Evolutionary conservation across 177 flowering plant genomes (phyloP).

Genomic region (Vitis hybrid): DNA sequence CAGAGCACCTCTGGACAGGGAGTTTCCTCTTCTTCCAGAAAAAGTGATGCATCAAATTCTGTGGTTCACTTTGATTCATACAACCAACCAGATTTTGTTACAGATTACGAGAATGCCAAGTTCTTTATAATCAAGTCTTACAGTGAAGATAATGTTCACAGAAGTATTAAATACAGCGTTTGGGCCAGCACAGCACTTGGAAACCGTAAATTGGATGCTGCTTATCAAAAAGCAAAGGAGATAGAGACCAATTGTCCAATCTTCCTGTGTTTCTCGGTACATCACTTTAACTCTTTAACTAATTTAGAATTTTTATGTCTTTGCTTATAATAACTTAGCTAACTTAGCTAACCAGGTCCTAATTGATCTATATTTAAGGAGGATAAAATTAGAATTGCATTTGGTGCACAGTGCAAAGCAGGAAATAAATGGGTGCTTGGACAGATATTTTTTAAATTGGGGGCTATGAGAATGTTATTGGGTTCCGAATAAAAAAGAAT

Average conservation of each 20-base stretch:
- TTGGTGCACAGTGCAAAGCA: too few species aligned
- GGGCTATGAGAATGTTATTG: too few species aligned
- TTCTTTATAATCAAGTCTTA: slow-evolving; percentile 39
- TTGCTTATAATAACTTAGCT: too few species aligned
- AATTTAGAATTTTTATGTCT: too few species aligned
- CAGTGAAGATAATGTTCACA: slow-evolving; percentile 43
- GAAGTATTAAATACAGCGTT: slow-evolving; percentile 32
- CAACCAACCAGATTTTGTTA: slow-evolving; percentile 26
- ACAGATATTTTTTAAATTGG: too few species aligned
- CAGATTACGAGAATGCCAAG: slow-evolving; percentile 31
- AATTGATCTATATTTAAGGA: too few species aligned
- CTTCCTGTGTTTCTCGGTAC: slow-evolving; percentile 37
- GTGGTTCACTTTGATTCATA: slow-evolving; percentile 13
- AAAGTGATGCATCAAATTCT: slow-evolving; percentile 9
- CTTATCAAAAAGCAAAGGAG: slow-evolving; percentile 28
- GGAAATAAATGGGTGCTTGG: too few species aligned
- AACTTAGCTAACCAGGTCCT: too few species aligned
- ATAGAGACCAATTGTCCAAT: slow-evolving; percentile 24
- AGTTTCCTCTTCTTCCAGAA: slow-evolving; percentile 10
- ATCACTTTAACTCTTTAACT: background rate
- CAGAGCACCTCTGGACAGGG: slow-evolving; percentile 20
- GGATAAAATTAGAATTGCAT: too few species aligned
- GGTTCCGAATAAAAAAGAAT: too few species aligned
- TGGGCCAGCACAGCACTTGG: slow-evolving; percentile 44
- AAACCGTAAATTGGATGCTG: slow-evolving; percentile 35